Evolutionary conservation across 805 yeast genomes (phyloP).

Genomic region (Myxozyma sirexii): DNA sequence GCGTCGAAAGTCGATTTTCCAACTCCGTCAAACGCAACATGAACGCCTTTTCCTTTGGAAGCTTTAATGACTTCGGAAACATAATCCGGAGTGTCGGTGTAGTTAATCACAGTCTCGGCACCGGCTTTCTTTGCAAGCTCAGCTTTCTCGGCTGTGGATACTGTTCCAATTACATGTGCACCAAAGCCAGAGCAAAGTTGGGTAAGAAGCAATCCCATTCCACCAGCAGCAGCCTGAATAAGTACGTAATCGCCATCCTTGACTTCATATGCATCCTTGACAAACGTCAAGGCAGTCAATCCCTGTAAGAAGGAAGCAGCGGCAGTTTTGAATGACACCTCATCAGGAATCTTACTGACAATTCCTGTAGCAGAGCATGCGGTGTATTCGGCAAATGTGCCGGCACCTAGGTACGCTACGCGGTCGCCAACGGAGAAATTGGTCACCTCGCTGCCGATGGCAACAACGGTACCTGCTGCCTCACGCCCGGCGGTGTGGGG

Average conservation of each 20-base stretch:
- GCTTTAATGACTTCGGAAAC: conserved; percentile 57
- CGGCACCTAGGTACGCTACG: conserved; percentile 57
- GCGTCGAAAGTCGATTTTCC: conserved; percentile 76
- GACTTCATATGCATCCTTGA: conserved; percentile 66
- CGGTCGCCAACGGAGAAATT: conserved; percentile 67
- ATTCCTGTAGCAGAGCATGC: conserved; percentile 39
- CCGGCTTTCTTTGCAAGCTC: conserved; percentile 68
- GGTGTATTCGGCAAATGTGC: conserved; percentile 75
- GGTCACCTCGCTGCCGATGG: conserved; percentile 61
- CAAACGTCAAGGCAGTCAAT: conserved; percentile 74
- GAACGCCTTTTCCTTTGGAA: conserved; percentile 69
- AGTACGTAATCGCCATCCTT: conserved; percentile 70
- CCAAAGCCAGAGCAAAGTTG: conserved; percentile 68
- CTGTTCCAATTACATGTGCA: conserved; percentile 82
- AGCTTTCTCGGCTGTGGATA: conserved; percentile 75
- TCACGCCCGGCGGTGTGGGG: conserved; percentile 74
- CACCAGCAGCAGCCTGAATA: conserved; percentile 95
- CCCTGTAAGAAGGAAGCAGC: conserved; percentile 73
- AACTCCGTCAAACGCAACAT: conserved; percentile 69
- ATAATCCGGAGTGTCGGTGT: conserved; percentile 51
- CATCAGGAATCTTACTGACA: conserved; percentile 54
- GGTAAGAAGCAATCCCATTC: conserved; percentile 74
- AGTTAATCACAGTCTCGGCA: conserved; percentile 71
- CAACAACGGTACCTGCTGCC: conserved; percentile 61
- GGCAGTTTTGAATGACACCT: conserved; percentile 51